Conservation (phyloP, 345 rosid species). For the Ceriops decandra region DNA sequence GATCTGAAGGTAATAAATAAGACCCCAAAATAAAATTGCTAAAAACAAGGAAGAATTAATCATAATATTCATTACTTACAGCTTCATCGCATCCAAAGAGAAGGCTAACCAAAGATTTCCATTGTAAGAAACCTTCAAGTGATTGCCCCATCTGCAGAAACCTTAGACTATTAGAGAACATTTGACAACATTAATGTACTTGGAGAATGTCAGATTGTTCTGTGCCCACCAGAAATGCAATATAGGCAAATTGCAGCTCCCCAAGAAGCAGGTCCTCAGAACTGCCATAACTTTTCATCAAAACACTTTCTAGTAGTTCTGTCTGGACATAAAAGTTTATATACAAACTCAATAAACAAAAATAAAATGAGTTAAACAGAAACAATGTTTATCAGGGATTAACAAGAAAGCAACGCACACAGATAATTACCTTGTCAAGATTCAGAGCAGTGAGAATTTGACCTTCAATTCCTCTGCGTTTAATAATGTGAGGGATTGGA, state of each 20-base stretch:
- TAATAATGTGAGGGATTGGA: conserved; percentile 60
- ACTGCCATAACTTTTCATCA: conserved; percentile 56
- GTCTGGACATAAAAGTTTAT: conserved; percentile 41
- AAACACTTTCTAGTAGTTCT: conserved; percentile 55
- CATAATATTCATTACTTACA: conserved; percentile 41
- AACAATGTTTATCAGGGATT: not conserved
- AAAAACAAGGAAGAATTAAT: not conserved
- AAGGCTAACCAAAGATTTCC: conserved; percentile 91
- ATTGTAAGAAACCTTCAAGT: conserved; percentile 81
- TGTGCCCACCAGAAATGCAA: conserved; percentile 76
- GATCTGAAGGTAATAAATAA: too few relatives aligned
- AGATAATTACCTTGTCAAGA: conserved; percentile 72
- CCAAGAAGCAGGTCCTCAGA: conserved; percentile 83
- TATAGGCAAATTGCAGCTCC: conserved; percentile 80
- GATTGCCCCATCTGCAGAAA: conserved; percentile 96
- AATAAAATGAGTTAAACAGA: not conserved
- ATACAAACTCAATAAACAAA: conserved; percentile 13
- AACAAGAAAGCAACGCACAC: conserved; percentile 3
- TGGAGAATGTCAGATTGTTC: conserved; percentile 6
- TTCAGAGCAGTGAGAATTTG: conserved; percentile 77
- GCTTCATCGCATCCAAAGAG: conserved; percentile 80
- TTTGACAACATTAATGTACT: conserved; percentile 2
- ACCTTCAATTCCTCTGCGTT: conserved; percentile 59
- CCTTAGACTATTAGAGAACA: conserved; percentile 8
- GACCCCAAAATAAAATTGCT: too few relatives aligned